Evolutionary conservation across 2,329 filamentous ascomycete species (phyloP), one percentile per base, ranked within the genome.

Genomic region (Juglanconis sp.): DNA sequence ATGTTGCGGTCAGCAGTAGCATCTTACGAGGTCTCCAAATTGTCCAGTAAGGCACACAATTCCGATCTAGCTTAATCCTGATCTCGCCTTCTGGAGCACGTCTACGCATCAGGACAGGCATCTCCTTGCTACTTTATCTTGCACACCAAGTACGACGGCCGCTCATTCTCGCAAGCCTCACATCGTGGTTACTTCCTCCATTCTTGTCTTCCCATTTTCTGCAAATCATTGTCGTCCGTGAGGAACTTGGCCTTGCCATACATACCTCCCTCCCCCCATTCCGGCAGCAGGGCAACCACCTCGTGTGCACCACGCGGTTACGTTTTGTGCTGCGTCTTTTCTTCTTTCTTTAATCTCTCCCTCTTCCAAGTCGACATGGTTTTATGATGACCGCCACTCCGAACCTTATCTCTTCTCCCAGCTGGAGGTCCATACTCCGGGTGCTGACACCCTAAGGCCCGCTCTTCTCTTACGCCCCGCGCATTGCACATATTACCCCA

Each of bases 321-420:
- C 31, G 30, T 38, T 17, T 13, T 11, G 17, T 68, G 63, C 65
- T 61, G 17, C 35, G 15, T 42, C 13, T 40, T 34, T 42, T 9
- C 32, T 31, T 42, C 15, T 51, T 42, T 30, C n/a, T 34, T 42
- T 9, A 24, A 17, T 42, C 15, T 51, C 44, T 30, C n/a, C 42
- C 42, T 46, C 13, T n/a, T 46, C 58, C 53, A 47, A 47, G 51
- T 68, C 61, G 64, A 63, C 67, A 68, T 67, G 71, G 65, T 74
- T 44, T 67, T 79, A 80, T 78, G 75, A 80, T 79, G 77, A 77
- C 73, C 71, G 74, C 72, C 72, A 74, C 75, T 71, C 74, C 70
- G 69, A 73, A 68, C 64, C 69, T 72, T 67, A 69, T 73, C 65
- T 70, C 67, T 69, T 77, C 74, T 76, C 77, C 75, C 71, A 71